Percentiles rank a stretch among this genome's conserved stretches.
These are phyloP conservation scores for Rehmannia glutinosa DNA, from an alignment of 257 asterid genomes.

Conservation along the genomic window DNA sequence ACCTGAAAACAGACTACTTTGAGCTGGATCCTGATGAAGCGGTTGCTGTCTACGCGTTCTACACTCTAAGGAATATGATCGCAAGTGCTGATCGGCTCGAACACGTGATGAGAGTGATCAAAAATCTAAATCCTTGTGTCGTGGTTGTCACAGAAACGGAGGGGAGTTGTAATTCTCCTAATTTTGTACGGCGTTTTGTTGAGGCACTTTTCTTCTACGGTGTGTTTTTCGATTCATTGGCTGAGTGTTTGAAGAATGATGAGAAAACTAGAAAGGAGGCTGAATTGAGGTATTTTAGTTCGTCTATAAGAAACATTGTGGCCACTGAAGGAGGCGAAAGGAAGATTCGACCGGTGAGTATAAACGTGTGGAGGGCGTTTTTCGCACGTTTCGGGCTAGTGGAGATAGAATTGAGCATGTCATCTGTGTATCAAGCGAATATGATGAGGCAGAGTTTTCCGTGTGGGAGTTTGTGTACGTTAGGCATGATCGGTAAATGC, in stretches of 20 bases:
- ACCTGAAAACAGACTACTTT: conserved; percentile 11
- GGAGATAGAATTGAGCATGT: too few species aligned
- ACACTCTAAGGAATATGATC: conserved; percentile 14
- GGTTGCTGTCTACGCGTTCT: conserved; percentile 10
- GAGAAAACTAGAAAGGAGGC: conserved; percentile 22
- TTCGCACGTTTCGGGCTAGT: conserved; percentile 25
- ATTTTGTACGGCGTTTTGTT: conserved; percentile 24
- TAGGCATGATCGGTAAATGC: conserved; percentile 21
- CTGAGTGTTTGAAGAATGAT: conserved; percentile 20
- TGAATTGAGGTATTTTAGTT: conserved; percentile 44
- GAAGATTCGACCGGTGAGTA: conserved; percentile 17
- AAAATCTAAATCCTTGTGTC: not conserved
- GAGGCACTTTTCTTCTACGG: conserved; percentile 31
- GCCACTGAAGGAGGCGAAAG: conserved; percentile 31
- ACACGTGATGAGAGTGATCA: conserved; percentile 7
- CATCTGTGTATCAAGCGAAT: conserved; percentile 19
- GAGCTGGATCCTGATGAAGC: conserved; percentile 7
- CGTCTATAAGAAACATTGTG: too few species aligned
- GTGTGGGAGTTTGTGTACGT: conserved; percentile 21
- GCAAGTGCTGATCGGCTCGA: conserved; percentile 8
- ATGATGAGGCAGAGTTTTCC: conserved; percentile 17
- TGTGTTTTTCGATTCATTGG: conserved; percentile 27
- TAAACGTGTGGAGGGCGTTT: conserved; percentile 27
- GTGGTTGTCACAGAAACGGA: conserved; percentile 20
- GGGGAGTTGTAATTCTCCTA: conserved; percentile 28